Conservation (phyloP, 1,284 basidiomycete species). For the Tilletiaria anomala region DNA sequence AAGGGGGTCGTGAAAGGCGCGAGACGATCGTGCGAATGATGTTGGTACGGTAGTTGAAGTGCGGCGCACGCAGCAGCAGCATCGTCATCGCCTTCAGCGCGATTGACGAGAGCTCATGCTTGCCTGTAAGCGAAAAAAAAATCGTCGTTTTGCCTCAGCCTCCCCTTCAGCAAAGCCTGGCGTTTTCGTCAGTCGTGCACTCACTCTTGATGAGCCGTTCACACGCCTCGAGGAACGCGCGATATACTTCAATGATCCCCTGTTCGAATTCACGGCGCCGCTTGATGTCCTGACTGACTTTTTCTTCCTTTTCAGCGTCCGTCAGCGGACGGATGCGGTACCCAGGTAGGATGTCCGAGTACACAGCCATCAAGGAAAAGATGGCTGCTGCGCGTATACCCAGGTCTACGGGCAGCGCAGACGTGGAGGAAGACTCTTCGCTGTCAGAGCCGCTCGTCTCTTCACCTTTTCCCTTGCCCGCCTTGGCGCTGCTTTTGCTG, state of each 20-base stretch:
- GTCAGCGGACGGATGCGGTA: conserved; percentile 69
- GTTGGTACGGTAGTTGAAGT: conserved; percentile 95
- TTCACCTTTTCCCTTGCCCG: background rate
- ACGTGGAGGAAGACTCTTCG: conserved; percentile 43
- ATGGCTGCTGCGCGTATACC: conserved; percentile 75
- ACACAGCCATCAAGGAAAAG: conserved; percentile 80
- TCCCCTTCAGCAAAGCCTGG: too few species aligned
- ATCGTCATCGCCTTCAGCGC: conserved; percentile 75
- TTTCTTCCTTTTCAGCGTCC: conserved; percentile 77
- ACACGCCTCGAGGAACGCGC: conserved; percentile 67
- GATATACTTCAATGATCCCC: conserved; percentile 78
- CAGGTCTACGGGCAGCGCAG: conserved; percentile 50
- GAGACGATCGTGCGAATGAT: conserved; percentile 76
- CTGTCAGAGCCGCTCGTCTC: conserved; percentile 16
- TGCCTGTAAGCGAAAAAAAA: background rate
- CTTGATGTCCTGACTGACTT: conserved; percentile 83
- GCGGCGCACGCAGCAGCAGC: conserved; percentile 64
- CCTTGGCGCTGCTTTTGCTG: conserved; percentile 40
- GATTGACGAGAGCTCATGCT: conserved; percentile 28
- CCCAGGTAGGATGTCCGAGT: conserved; percentile 80
- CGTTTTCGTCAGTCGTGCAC: too few species aligned
- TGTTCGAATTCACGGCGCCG: conserved; percentile 90
- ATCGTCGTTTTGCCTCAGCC: too few species aligned
- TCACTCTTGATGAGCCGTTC: conserved; percentile 75
- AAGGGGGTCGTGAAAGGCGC: conserved; percentile 53